Evolutionary conservation across 164 flowering plant species (phyloP).

Genomic region (Nymphaea colorata): DNA sequence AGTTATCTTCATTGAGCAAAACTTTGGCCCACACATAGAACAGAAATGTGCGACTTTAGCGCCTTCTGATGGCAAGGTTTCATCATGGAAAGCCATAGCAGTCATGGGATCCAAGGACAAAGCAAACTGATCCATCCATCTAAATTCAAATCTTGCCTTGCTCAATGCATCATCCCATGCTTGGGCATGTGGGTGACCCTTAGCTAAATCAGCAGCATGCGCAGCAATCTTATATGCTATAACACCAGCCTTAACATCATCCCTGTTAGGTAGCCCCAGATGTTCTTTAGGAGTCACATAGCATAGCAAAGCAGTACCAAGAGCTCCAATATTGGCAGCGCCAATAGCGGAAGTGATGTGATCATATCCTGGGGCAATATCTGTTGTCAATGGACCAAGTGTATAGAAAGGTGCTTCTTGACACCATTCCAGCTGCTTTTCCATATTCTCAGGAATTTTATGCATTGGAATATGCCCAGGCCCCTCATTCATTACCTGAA

Average conservation of each 20-base stretch:
- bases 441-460: slow-evolving; percentile 98
- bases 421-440: slow-evolving; percentile 97
- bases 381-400: slow-evolving; percentile 98
- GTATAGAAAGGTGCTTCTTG: slow-evolving; percentile 99
- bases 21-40: slow-evolving; percentile 99
- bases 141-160: slow-evolving; percentile 94
- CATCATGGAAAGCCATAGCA: slow-evolving; percentile 97
- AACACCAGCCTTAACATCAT: slow-evolving; percentile 98
- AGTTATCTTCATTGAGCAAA: slow-evolving; percentile 99
- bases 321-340: slow-evolving; percentile 99
- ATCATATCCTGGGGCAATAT: slow-evolving; percentile 99
- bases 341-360: slow-evolving; percentile 99
- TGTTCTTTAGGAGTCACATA: slow-evolving; percentile 99
- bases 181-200: slow-evolving; percentile 90
- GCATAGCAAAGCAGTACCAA: slow-evolving; percentile 97
- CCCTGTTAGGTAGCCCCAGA: slow-evolving; percentile 93
- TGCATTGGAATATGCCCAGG: slow-evolving; percentile 99
- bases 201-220: slow-evolving; percentile 98
- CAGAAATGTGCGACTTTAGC: slow-evolving; percentile 99
- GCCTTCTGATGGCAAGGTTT: slow-evolving; percentile 90
- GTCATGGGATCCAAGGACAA: slow-evolving; percentile 93
- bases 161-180: slow-evolving; percentile 99
- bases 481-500: slow-evolving; percentile 98
- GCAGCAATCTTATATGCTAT: slow-evolving; percentile 98
- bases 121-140: slow-evolving; percentile 99